Percentiles rank a stretch among this genome's conserved stretches.
Conservation (phyloP, 139 green algal genomes). For the Eudorina sp. region DNA sequence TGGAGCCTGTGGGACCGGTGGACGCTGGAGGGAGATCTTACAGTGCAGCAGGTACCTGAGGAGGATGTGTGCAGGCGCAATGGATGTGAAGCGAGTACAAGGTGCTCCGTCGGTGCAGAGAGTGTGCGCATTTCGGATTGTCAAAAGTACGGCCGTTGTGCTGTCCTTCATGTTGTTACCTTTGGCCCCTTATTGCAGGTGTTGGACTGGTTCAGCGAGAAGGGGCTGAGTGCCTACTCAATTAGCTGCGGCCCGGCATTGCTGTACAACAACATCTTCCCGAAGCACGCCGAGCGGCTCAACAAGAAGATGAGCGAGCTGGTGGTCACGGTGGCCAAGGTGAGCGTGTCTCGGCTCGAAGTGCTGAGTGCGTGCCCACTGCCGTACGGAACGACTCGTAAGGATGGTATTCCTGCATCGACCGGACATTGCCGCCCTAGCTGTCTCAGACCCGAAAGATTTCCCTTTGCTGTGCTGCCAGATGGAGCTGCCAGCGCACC, state of each 20-base stretch:
- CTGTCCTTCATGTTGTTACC: not conserved
- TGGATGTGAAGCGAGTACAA: too few species aligned
- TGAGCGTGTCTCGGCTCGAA: too few species aligned
- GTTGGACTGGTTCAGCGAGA: conserved; percentile 92
- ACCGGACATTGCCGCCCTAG: too few species aligned
- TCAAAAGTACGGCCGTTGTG: too few species aligned
- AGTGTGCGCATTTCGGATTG: too few species aligned
- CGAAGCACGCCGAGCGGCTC: conserved; percentile 96
- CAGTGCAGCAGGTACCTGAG: conserved; percentile 93
- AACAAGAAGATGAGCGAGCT: conserved; percentile 81
- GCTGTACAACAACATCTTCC: conserved; percentile 99
- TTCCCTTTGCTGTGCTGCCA: too few species aligned
- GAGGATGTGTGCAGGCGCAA: conserved; percentile 89
- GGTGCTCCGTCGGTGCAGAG: too few species aligned
- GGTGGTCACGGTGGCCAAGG: conserved; percentile 88
- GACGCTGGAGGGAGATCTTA: conserved; percentile 96
- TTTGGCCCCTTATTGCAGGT: conserved; percentile 64
- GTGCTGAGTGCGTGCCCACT: too few species aligned
- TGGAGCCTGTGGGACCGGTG: conserved; percentile 98
- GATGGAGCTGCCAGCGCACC: conserved; percentile 81
- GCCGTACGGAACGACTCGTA: too few species aligned
- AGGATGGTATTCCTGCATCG: too few species aligned
- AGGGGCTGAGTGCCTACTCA: conserved; percentile 89
- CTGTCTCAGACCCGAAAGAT: too few species aligned
- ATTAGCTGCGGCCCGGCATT: conserved; percentile 93